phyloP scores from a whole-genome alignment of 2,329 filamentous ascomycete species.

The Fusarium goolgardi region DNA sequence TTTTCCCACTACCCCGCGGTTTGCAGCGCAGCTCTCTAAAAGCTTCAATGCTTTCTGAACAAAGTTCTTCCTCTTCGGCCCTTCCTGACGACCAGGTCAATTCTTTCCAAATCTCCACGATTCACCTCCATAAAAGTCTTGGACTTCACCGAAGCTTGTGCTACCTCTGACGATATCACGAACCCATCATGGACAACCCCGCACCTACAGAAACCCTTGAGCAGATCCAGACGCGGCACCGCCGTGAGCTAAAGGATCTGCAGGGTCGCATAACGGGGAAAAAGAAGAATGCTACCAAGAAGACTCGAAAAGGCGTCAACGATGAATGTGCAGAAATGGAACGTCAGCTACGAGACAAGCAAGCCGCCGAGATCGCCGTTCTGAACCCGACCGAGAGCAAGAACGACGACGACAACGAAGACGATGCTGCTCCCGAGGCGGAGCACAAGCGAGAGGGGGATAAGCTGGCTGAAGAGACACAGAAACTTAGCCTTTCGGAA shows the following conservation, averaged over 20 bases:
- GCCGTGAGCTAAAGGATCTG: constrained; percentile 88
- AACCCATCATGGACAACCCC: constrained; percentile 45
- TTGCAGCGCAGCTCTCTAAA: constrained; percentile 8
- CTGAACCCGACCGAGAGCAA: constrained; percentile 49
- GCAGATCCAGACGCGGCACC: constrained; percentile 80
- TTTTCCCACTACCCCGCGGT: constrained; percentile 35
- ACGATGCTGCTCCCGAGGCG: constrained; percentile 6
- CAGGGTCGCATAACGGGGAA: constrained; percentile 89
- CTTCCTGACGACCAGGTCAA: neutral
- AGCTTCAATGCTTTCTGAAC: constrained; percentile 1
- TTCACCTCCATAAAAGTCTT: neutral
- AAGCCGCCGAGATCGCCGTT: constrained; percentile 68
- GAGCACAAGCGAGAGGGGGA: constrained; percentile 22
- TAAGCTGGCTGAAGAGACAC: constrained; percentile 34
- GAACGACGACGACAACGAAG: constrained; percentile 36
- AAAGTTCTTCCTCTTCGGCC: neutral
- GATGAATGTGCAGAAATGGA: constrained; percentile 81
- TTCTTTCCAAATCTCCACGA: neutral
- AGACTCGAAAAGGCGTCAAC: constrained; percentile 79
- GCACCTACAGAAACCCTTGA: constrained; percentile 69
- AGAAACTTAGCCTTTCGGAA: constrained; percentile 41
- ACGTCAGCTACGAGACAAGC: constrained; percentile 72
- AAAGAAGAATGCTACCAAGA: constrained; percentile 96
- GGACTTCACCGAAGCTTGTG: neutral
- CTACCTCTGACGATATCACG: neutral